These are phyloP conservation scores for Verbascum thapsus DNA, from an alignment of 257 asterid species.

Conservation along the genomic window DNA sequence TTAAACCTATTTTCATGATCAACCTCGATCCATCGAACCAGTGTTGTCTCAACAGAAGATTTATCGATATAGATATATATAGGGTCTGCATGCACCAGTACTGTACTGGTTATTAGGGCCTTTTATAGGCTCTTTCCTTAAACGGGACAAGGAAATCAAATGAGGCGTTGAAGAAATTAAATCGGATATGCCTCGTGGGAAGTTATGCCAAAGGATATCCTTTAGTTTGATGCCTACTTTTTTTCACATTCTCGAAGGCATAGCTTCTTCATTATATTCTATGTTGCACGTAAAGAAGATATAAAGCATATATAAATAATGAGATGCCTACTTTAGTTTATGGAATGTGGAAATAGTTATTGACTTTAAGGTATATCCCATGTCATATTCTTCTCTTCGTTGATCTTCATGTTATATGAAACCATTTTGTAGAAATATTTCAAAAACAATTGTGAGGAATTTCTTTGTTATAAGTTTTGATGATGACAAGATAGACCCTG, in stretches of 20 bases:
- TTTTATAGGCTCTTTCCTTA: background rate
- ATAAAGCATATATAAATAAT: constrained; percentile 5
- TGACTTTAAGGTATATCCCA: constrained; percentile 21
- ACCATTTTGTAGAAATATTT: too few relatives aligned
- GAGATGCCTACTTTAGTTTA: constrained; percentile 14
- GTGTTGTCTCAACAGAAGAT: background rate
- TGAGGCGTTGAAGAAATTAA: constrained; percentile 20
- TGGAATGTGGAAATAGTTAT: constrained; percentile 1
- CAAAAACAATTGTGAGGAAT: too few relatives aligned
- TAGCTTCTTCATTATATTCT: constrained; percentile 9
- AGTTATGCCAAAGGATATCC: constrained; percentile 41
- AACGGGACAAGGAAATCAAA: constrained; percentile 4
- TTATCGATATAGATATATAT: background rate
- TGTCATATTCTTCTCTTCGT: constrained; percentile 20
- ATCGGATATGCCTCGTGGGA: constrained; percentile 26
- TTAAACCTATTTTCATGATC: too few relatives aligned
- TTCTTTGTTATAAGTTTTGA: too few relatives aligned
- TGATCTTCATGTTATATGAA: background rate
- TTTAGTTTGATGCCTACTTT: constrained; percentile 19
- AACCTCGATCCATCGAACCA: too few relatives aligned
- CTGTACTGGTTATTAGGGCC: too few relatives aligned
- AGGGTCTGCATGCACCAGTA: too few relatives aligned
- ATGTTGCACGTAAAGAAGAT: constrained; percentile 8
- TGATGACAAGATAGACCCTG: too few relatives aligned
- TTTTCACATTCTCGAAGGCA: too few relatives aligned